Evolutionary conservation across 139 green algal species (phyloP), one percentile per base, ranked within the genome.

Genomic region (Deuterostichococcus epilithicus): DNA sequence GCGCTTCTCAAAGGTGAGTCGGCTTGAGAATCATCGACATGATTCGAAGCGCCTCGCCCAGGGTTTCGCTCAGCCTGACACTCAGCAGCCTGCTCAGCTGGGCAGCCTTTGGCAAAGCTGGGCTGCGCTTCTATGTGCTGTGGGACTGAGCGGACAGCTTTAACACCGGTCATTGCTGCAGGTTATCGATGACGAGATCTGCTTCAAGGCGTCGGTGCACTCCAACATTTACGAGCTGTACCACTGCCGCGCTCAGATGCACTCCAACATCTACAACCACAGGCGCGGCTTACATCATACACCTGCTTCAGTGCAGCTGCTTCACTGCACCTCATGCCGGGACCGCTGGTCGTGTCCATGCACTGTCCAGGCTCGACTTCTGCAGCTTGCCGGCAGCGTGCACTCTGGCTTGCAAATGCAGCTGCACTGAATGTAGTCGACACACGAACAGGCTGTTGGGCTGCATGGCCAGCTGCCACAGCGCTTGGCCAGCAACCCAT

Each of bases 141-240:
- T 74, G 65, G 22, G 36, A 3, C 45, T 34, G 13, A 42, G 18
- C 68, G 35, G 44, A 26, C 74, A 78, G 66, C 1, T 65, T 26
- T 38, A 28, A 52, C 15, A 18, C n/a, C n/a, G 3, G 35, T 67
- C 60, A 44, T 33, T 83, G 42, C 69, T 22, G 42, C 78, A 91
- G 82, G 90, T 97, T 3, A 85, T 94, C n/a, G 84, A 86, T 30
- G 84, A 91, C 73, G 86, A 94, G 74, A 93, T 97, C 15, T 89
- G 89, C 77, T 97, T 90, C 83, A 94, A 94, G 81, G 87, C 82
- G 70, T 91, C n/a, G 23, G 87, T 94, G 82, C 94, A 93, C 59
- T 65, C 86, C 72, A 93, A 94, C 77, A 68, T 96, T 10, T 83
- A 86, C 20, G 86, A 92, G 70, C 81, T 97, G 10, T 97, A 94